Evolutionary conservation across 768 basidiomycete species (phyloP), one percentile per base, ranked within the genome.

Genomic region (Inosperma sp.): DNA sequence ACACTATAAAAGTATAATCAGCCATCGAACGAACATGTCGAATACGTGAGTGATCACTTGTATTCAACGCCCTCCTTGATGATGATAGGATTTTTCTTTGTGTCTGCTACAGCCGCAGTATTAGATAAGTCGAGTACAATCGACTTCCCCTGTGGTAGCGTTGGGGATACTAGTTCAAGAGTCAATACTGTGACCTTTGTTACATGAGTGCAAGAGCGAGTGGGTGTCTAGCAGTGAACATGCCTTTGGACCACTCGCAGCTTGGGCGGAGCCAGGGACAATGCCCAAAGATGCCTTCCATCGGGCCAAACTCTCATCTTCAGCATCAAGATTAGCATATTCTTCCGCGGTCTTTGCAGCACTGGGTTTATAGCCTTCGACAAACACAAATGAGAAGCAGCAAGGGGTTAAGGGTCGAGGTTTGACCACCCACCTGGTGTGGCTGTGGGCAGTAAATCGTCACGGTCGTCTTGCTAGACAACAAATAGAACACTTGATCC

Each of bases 281-380:
- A 97, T 83, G 47, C 95, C 95, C 22, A 98, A 77, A 47, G 86
- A 92, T 31, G 90, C 91, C 67, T 98, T 98, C 95, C 95, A 98
- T 56, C 92, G 84, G 26, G 86, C 84, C 60, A 98, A 78, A 66
- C 89, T 92, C 70, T 96, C 94, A 65, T 97, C 94, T 54, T 88
- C 77, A 25, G 86, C 84, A 70, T 96, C 94, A 36, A 95, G 80
- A 31, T 83, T 70, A 21, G 89, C 86, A 37, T 91, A 89, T 65
- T 94, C 90, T 21, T 89, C 90, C 10, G 86, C 71, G 37, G 78
- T 76, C 73, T 89, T 89, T 26, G 75, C 79, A 51, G 77, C 82
- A 29, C 72, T 64, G 30, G 79, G 80, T 68, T 86, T 91, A 75
- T 91, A 92, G 51, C 89, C 89, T 89, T 36, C 25, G 8, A 27